Conservation (phyloP, 176 grass and related monocot species). For the Rhynchospora pubera region DNA sequence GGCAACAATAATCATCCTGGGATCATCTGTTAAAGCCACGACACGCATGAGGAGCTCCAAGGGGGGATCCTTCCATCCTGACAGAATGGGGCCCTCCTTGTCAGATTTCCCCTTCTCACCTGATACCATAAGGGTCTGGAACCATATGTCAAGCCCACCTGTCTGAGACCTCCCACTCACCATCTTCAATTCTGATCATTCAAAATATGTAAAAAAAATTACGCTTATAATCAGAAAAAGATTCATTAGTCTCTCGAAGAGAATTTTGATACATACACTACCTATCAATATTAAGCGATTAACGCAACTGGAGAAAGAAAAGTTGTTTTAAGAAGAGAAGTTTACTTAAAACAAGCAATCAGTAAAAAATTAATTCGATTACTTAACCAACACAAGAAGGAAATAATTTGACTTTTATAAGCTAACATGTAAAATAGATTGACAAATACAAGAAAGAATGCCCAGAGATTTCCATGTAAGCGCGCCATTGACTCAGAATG, state of each 20-base stretch:
- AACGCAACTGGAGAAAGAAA: background rate
- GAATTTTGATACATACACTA: background rate
- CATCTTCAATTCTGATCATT: conserved; percentile 37
- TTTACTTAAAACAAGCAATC: too few species aligned
- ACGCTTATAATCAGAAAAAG: background rate
- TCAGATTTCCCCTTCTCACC: conserved; percentile 21
- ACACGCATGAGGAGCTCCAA: conserved; percentile 80
- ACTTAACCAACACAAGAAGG: background rate
- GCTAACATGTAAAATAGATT: background rate
- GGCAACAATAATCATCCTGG: conserved; percentile 53
- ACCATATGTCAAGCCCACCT: conserved; percentile 45
- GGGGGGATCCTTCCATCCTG: conserved; percentile 88
- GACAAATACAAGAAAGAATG: background rate
- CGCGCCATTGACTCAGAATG: background rate
- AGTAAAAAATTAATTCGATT: background rate
- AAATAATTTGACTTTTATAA: background rate
- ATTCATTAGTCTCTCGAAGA: background rate
- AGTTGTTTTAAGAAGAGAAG: background rate
- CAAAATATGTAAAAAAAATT: background rate
- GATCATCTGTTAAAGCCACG: conserved; percentile 42
- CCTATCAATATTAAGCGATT: background rate
- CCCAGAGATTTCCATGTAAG: background rate
- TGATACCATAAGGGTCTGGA: conserved; percentile 41
- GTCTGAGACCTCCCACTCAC: conserved; percentile 17
- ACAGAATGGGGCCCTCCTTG: conserved; percentile 26